Evolutionary conservation across 2,329 filamentous ascomycete genomes (phyloP), one percentile per base, ranked within the genome.

Genomic region (Akanthomyces uredinophilus): DNA sequence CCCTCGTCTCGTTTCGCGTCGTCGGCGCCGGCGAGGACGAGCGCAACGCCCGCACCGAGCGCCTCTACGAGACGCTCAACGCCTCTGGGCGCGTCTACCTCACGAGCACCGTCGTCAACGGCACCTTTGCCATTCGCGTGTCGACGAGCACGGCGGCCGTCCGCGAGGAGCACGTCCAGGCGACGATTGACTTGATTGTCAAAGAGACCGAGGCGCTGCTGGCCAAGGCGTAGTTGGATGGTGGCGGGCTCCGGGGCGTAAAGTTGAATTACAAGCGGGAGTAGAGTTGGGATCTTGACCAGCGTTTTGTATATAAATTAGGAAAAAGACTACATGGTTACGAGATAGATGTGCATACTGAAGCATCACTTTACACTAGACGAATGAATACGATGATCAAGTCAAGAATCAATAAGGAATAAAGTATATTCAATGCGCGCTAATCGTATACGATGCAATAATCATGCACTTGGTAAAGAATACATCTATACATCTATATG

Each of bases 111-210:
- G 83, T 92, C 5, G 81, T 96, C 14, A 85, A 84, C 10, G 89
- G 86, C 1, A 80, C 86, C 22, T 91, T 91, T 73, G 88, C 89
- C 1, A 96, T 98, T 64, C 82, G 94, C 0, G 85, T 97, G 43
- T 88, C 94, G 24, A 92, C 90, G 62, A 88, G 84, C 0, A 73
- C 71, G n/a, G 90, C 89, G 68, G 78, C 83, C 27, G 78, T 84
- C 46, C 85, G 88, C 0, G 87, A 94, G 72, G 87, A 91, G 74
- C 89, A 91, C 73, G 76, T 97, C 4, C 79, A 85, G 64, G 81
- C 81, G 64, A 86, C 92, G 1, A 96, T 96, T 78, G 84, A 90
- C 16, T 83, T 91, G 61, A 72, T 97, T 43, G 85, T 92, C 1
- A 75, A 81, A 65, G 80, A 80, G 18, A 83, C 88, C 0, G 86